Conservation (phyloP, 148 eudicot genomes). For the Amaranthus palmeri region DNA sequence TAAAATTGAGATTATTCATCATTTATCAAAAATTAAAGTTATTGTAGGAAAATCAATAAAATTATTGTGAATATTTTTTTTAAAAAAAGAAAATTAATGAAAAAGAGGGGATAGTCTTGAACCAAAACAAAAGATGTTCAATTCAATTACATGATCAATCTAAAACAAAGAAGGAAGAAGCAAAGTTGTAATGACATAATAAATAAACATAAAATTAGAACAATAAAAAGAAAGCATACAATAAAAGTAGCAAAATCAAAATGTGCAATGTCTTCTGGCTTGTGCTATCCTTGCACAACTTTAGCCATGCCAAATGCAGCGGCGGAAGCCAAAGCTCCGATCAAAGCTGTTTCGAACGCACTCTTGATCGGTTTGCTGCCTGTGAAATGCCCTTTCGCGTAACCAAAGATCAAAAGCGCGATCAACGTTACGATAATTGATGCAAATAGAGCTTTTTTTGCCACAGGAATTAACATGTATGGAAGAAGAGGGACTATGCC, state of each 20-base stretch:
- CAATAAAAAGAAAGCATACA: background rate
- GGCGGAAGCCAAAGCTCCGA: constrained; percentile 92
- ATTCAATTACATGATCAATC: no score
- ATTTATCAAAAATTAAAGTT: no score
- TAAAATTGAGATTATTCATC: no score
- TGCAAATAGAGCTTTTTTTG: constrained; percentile 51
- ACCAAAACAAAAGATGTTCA: no score
- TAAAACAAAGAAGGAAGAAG: no score
- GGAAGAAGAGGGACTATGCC: constrained; percentile 77
- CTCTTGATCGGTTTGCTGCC: constrained; percentile 60
- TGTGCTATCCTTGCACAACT: constrained; percentile 44
- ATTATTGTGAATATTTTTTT: no score
- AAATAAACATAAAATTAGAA: background rate
- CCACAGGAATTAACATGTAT: constrained; percentile 67
- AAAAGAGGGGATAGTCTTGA: no score
- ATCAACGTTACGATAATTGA: constrained; percentile 57
- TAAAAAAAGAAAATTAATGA: no score
- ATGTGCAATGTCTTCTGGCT: no score
- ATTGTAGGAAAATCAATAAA: no score
- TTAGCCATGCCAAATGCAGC: constrained; percentile 96
- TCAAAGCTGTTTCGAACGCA: constrained; percentile 74
- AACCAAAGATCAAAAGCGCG: constrained; percentile 79
- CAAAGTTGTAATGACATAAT: no score
- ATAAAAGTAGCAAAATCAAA: background rate
- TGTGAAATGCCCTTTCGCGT: constrained; percentile 72